A percentile compares a stretch with the other conserved stretches of the same genome.
Evolutionary conservation across 2,329 filamentous ascomycete genomes (phyloP).

Genomic region (Aspergillus luchuensis): DNA sequence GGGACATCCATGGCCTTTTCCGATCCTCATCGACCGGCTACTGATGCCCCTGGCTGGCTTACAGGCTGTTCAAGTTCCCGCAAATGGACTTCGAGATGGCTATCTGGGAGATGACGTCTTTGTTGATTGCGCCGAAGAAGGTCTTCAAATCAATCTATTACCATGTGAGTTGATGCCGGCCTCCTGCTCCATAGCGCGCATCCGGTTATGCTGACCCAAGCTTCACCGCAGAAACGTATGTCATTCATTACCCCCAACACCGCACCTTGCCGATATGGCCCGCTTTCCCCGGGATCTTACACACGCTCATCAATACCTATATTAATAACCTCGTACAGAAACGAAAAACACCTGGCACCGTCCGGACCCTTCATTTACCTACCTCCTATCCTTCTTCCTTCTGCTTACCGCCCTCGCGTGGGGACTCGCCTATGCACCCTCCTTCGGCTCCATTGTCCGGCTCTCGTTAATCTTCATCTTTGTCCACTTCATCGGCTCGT

Average conservation of each 20-base stretch:
- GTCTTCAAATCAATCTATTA: constrained; percentile 72
- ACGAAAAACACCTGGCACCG: constrained; percentile 72
- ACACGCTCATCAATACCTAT: neutral
- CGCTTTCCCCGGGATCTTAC: neutral
- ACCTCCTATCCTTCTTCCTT: constrained; percentile 68
- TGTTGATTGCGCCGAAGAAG: constrained; percentile 69
- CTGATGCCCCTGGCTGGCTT: constrained; percentile 16
- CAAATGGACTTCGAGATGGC: constrained; percentile 76
- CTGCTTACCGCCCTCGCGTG: constrained; percentile 57
- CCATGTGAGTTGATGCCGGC: constrained; percentile 53
- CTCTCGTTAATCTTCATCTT: constrained; percentile 54
- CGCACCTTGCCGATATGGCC: neutral
- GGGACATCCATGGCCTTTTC: neutral
- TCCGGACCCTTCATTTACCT: constrained; percentile 69
- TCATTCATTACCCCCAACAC: neutral
- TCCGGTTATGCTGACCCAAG: neutral
- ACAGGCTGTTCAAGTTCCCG: constrained; percentile 67
- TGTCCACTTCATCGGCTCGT: constrained; percentile 63
- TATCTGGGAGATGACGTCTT: constrained; percentile 70
- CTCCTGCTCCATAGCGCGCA: neutral
- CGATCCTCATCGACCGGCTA: neutral
- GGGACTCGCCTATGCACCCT: constrained; percentile 59
- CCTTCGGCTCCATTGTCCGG: constrained; percentile 50
- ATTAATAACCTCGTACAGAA: constrained; percentile 46
- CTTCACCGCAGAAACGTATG: constrained; percentile 44